Evolutionary conservation across 2,329 filamentous ascomycete genomes (phyloP), one percentile per base, ranked within the genome.

Genomic region (Arthrinium phaeospermum): DNA sequence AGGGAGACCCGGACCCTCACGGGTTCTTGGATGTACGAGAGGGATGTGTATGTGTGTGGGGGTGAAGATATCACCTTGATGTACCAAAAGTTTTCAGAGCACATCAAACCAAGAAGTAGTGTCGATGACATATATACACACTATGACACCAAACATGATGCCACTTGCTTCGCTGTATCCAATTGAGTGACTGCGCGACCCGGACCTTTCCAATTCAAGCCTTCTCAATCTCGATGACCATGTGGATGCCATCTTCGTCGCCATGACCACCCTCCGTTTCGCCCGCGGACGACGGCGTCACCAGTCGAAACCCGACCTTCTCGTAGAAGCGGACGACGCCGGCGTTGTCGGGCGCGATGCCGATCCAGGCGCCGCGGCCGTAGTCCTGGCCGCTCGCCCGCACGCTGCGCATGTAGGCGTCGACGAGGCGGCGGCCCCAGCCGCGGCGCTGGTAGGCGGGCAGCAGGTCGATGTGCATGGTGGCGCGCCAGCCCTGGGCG

Each of bases 381-480:
- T 75, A 79, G 57, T 81, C 75, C 53, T 64, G 61, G 37, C 75
- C 74, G 72, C 72, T 75, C 67, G 71, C 69, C 71, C 51, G 68
- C 71, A 86, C 79, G 51, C 80, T 82, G 71, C 79, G 80, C n/a
- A 86, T 79, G 73, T 86, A 86, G 73, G 68, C 72, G 64, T 82
- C 81, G 68, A 86, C 79, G 79, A 85, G 71, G 79, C 78, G 78
- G 71, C 81, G 76, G 5, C 86, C 86, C 85, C 85, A 87, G 1
- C 86, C 86, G 41, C 77, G 73, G 0, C 81, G 80, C 79, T 86
- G 85, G 75, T 77, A 85, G 72, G 72, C 76, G 41, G 81, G 80
- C 71, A 88, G 77, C 74, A 88, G 73, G 73, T 88, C 84, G 70
- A 88, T 85, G 77, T 88, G 86, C 85, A 88, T 82, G 72, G 85